Base-by-base conservation (phyloP, 2,329 filamentous ascomycete genomes). In the Verticillium klebahnii region DNA sequence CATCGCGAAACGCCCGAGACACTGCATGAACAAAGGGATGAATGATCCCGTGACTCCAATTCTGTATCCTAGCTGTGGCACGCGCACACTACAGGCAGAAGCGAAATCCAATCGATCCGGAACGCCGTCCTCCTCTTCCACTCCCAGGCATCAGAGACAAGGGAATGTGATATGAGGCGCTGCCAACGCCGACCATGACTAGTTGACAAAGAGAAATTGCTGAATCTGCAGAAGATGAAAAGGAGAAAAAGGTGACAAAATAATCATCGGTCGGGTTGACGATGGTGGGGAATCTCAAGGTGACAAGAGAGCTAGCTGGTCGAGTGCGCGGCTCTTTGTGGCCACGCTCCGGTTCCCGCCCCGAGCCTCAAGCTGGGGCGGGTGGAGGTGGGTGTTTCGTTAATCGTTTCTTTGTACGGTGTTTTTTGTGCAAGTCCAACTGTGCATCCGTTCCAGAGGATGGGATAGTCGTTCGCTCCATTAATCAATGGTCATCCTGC, bases 401-500 rank as follows among this genome's bases (percentile, higher is more conserved):
- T 56, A 66, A 25, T 66, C 64, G 63, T 66, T 23, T 66, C 63
- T 66, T 65, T 66, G 61, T 66, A 63, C 31, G 54, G 25, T 31
- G 5, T 56, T 31, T 56, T 31, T 56, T 56, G 25, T 56, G 25
- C 29, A 34, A 19, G 17, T 6, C 14, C 17, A 25, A 56, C 25
- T 32, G 29, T 7, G 56, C 61, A 58, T 61, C 56, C 60, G 59
- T 56, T 65, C 39, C 57, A 56, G 59, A 57, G 23, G 54, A 32
- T 9, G 12, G 29, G 29, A 34, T 8, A 56, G 54, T 56, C 59
- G 60, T 56, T 66, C 58, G 61, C 57, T 60, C 58, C 23, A 62
- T 76, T 78, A 87, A 69, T 87, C 85, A 66, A 87, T 87, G 2
- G 85, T 87, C 85, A 87, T 87, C 58, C 85, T 79, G 67, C 77